Evolutionary conservation across 2,329 filamentous ascomycete genomes (phyloP).

Genomic region (Apiospora arundinis): DNA sequence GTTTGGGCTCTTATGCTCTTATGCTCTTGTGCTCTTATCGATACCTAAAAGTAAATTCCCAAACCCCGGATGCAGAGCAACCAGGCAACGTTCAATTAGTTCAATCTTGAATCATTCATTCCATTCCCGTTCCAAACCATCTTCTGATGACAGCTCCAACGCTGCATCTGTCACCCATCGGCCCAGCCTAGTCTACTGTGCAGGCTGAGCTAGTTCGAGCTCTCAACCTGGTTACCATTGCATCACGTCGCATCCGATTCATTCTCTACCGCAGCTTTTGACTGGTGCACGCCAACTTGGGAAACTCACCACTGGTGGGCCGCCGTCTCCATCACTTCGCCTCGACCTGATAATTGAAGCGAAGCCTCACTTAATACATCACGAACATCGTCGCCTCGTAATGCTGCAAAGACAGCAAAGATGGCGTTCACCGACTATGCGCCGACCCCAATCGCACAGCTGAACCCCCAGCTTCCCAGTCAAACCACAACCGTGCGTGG

Average conservation of each 20-base stretch:
- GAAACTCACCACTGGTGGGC: neutral
- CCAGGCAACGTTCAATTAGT: neutral
- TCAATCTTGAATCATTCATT: conserved; percentile 12
- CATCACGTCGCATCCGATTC: neutral
- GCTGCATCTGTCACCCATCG: conserved; percentile 6
- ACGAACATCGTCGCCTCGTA: neutral
- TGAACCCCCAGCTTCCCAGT: conserved; percentile 55
- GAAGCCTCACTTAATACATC: neutral
- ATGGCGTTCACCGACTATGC: conserved; percentile 19
- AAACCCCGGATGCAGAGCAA: neutral
- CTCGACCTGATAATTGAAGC: neutral
- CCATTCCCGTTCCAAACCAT: neutral
- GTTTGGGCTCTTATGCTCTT: conserved; percentile 4
- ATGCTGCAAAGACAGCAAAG: conserved; percentile 8
- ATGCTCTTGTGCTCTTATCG: conserved; percentile 6
- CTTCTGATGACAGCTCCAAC: conserved; percentile 15
- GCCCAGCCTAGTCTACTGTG: neutral
- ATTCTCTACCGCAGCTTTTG: neutral
- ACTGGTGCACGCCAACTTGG: neutral
- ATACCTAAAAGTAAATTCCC: neutral
- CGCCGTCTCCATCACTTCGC: neutral
- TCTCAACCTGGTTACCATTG: neutral
- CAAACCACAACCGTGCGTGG: conserved; percentile 64
- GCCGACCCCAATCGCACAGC: conserved; percentile 61
- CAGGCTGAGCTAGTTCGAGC: conserved; percentile 12